Conservation (phyloP, 495 filamentous ascomycete species). For the Penicillium samsonianum region DNA sequence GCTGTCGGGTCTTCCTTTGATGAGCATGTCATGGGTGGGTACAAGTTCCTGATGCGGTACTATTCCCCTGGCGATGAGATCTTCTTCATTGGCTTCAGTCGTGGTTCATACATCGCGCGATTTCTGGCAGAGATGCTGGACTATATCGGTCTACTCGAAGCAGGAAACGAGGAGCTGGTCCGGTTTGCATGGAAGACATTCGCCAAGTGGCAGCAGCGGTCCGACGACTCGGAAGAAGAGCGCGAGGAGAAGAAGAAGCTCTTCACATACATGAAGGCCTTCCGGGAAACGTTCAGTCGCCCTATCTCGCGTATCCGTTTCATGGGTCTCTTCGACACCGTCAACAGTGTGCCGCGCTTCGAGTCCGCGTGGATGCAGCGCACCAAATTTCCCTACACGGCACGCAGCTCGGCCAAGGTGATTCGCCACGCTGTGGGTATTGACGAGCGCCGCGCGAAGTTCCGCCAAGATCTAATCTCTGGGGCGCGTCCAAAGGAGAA, state of each 20-base stretch:
- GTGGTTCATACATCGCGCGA: conserved; percentile 83
- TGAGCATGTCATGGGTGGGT: conserved; percentile 80
- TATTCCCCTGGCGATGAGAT: conserved; percentile 80
- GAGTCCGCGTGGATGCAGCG: conserved; percentile 86
- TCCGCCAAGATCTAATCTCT: conserved; percentile 71
- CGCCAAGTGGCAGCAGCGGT: conserved; percentile 75
- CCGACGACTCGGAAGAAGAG: conserved; percentile 55
- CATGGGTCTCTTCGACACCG: conserved; percentile 54
- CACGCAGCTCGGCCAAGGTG: conserved; percentile 69
- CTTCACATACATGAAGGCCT: conserved; percentile 77
- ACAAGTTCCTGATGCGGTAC: conserved; percentile 87
- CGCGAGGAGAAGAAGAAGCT: conserved; percentile 64
- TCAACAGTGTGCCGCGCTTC: conserved; percentile 81
- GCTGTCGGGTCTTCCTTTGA: conserved; percentile 83
- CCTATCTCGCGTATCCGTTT: conserved; percentile 68
- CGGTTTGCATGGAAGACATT: conserved; percentile 89
- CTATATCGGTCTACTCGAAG: conserved; percentile 73
- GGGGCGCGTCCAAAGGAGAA: conserved; percentile 44
- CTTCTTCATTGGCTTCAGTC: conserved; percentile 79
- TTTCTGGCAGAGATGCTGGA: conserved; percentile 88
- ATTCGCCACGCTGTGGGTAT: conserved; percentile 75
- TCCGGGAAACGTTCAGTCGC: conserved; percentile 81
- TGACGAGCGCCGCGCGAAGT: conserved; percentile 73
- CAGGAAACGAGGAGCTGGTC: conserved; percentile 87
- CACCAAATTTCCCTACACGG: conserved; percentile 80